A percentile compares a stretch with the other conserved stretches of the same genome.
Evolutionary conservation across 345 rosid genomes (phyloP).

Genomic region (Lepidium sativum): DNA sequence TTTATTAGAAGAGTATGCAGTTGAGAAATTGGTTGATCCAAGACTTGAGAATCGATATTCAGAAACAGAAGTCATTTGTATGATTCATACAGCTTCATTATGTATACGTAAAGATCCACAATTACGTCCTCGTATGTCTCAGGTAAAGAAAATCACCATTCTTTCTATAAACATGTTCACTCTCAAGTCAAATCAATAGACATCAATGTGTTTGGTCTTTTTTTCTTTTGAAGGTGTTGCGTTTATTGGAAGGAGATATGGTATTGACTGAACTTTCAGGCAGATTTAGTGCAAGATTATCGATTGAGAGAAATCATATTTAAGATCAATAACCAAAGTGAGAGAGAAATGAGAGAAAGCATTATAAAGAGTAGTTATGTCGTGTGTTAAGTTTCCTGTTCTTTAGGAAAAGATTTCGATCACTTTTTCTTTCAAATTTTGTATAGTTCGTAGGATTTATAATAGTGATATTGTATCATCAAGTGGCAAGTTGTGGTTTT

Average conservation of each 20-base stretch:
- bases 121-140: conserved; percentile 92
- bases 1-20: conserved; percentile 62
- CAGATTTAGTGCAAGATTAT: conserved; percentile 47
- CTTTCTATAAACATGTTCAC: background rate
- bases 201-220: background rate
- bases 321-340: background rate
- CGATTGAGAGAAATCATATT: conserved; percentile 26
- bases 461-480: background rate
- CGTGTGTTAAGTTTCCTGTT: background rate
- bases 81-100: conserved; percentile 89
- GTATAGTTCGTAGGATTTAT: background rate
- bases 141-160: conserved; percentile 38
- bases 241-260: conserved; percentile 85
- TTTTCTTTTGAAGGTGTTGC: conserved; percentile 52
- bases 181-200: background rate
- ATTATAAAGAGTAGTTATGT: conserved; percentile 12
- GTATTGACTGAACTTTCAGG: conserved; percentile 36
- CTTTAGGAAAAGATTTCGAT: background rate
- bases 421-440: background rate
- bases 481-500: background rate
- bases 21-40: conserved; percentile 73
- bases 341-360: conserved; percentile 14
- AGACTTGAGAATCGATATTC: conserved; percentile 39
- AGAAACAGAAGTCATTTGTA: conserved; percentile 68
- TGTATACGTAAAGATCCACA: conserved; percentile 84